A percentile compares a stretch with the other conserved stretches of the same genome.
These are phyloP conservation scores for Phytophthora sp. DNA, from an alignment of 352 stramenopile genomes.

Conservation along the genomic window DNA sequence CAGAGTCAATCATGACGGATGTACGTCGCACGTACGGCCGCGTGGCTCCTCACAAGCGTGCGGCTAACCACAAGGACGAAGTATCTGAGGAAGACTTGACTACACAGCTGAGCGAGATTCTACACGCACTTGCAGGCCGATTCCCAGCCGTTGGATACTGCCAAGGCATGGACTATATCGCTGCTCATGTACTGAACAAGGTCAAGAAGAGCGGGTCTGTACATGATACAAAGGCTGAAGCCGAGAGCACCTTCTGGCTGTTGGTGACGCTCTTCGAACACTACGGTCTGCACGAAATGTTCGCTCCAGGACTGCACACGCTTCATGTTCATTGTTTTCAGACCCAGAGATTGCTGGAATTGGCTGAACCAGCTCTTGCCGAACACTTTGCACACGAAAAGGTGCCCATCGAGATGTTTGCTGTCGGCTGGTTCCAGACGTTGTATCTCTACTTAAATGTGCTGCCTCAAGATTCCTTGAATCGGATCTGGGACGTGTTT, in stretches of 20 bases:
- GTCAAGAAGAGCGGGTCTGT: constrained; percentile 68
- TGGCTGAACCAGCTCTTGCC: constrained; percentile 57
- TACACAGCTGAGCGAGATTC: constrained; percentile 75
- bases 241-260: constrained; percentile 83
- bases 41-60: constrained; percentile 80
- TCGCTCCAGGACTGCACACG: constrained; percentile 69
- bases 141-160: constrained; percentile 89
- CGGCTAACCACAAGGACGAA: constrained; percentile 58
- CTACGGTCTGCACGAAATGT: constrained; percentile 83
- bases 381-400: constrained; percentile 82
- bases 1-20: constrained; percentile 85
- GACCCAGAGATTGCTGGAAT: constrained; percentile 69
- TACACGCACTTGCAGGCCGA: constrained; percentile 78
- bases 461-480: constrained; percentile 66
- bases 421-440: constrained; percentile 90
- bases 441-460: constrained; percentile 89
- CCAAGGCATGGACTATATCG: constrained; percentile 91
- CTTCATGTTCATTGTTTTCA: constrained; percentile 87
- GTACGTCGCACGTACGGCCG: constrained; percentile 83
- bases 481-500: constrained; percentile 90
- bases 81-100: constrained; percentile 76
- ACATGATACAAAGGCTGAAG: constrained; percentile 53
- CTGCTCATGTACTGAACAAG: constrained; percentile 79
- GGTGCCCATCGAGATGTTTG: constrained; percentile 88
- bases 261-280: constrained; percentile 82